phyloP scores from a whole-genome alignment of 164 flowering plant genomes.

The Sedum album region DNA sequence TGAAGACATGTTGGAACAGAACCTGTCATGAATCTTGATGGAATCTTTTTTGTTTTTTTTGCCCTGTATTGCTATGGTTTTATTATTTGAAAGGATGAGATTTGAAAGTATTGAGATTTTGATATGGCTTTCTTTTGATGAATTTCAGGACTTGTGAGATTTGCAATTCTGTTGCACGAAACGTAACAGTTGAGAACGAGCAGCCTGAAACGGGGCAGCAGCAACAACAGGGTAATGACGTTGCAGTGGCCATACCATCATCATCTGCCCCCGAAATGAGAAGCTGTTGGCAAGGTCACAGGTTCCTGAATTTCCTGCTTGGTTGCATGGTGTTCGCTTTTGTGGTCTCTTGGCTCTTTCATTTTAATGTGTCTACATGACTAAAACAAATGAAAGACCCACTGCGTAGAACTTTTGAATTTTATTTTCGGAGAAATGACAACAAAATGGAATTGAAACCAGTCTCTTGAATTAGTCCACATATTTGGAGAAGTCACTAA shows the following conservation, averaged over 20 bases:
- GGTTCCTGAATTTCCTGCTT: constrained; percentile 46
- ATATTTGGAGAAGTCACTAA: no score
- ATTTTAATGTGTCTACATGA: constrained; percentile 41
- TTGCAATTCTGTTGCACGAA: constrained; percentile 40
- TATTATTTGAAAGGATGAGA: not conserved
- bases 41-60: not conserved
- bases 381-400: no score
- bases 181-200: constrained; percentile 32
- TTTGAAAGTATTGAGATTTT: no score
- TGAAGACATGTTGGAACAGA: not conserved
- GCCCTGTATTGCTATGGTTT: no score
- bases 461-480: no score
- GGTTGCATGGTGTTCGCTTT: constrained; percentile 64
- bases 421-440: no score
- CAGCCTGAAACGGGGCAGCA: not conserved
- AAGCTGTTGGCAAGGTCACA: constrained; percentile 45
- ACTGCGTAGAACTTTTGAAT: no score
- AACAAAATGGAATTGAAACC: no score
- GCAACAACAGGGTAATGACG: not conserved
- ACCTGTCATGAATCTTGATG: not conserved
- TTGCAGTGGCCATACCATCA: not conserved
- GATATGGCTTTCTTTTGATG: not conserved
- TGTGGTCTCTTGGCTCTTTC: constrained; percentile 58
- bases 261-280: constrained; percentile 16
- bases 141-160: constrained; percentile 41